Conservation (phyloP, 352 stramenopile species). For the Pythium phragmiticola region DNA sequence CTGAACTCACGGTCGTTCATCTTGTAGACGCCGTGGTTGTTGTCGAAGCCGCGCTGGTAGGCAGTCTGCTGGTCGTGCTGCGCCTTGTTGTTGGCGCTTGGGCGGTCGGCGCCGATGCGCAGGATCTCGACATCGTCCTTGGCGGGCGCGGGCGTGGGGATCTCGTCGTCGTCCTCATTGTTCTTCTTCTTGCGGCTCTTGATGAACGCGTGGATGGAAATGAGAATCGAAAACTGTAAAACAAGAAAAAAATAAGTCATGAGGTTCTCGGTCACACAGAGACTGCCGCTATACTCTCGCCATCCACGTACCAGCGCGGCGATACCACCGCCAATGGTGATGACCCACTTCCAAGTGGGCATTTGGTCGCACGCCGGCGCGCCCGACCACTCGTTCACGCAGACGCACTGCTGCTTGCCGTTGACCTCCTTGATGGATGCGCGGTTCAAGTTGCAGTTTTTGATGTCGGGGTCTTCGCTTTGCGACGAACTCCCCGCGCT, state of each 20-base stretch:
- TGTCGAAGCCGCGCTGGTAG: constrained; percentile 23
- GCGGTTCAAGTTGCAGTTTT: constrained; percentile 53
- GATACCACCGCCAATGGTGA: constrained; percentile 39
- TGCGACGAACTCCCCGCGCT: constrained; percentile 10
- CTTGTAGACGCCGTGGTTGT: constrained; percentile 26
- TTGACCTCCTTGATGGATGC: constrained; percentile 42
- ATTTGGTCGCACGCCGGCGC: constrained; percentile 34
- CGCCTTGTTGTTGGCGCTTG: constrained; percentile 5
- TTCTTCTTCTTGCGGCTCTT: constrained; percentile 34
- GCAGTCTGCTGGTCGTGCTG: constrained; percentile 6
- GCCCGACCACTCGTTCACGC: constrained; percentile 34
- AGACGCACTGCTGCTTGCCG: constrained; percentile 33
- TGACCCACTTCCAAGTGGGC: constrained; percentile 38
- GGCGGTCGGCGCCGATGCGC: constrained; percentile 24
- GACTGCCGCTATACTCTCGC: neutral
- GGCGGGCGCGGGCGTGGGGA: constrained; percentile 1
- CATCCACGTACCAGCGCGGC: constrained; percentile 33
- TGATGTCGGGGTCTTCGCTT: constrained; percentile 29
- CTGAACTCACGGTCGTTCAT: constrained; percentile 31
- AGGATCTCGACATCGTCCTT: constrained; percentile 31
- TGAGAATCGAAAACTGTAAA: constrained; percentile 31
- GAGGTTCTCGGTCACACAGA: constrained; percentile 1
- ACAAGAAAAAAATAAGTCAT: neutral
- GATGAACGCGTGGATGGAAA: constrained; percentile 32
- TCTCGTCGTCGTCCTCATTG: constrained; percentile 20